Evolutionary conservation across 2,329 filamentous ascomycete species (phyloP).

Genomic region (Nigrospora oryzae): DNA sequence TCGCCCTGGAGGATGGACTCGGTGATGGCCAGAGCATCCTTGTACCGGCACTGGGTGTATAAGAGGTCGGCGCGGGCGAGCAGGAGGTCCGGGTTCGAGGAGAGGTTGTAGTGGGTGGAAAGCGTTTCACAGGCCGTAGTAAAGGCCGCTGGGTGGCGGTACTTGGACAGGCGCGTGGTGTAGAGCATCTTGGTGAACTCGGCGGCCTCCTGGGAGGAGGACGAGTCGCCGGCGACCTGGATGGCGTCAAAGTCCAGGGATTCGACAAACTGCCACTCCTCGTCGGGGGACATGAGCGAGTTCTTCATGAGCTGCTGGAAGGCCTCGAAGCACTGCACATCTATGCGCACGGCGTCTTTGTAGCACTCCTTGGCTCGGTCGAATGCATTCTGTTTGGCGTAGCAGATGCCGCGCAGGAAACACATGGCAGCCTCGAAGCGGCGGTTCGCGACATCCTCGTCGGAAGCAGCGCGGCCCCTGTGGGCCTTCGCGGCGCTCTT

Average conservation of each 20-base stretch:
- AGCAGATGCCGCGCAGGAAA: slow-evolving; percentile 87
- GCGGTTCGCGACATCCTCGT: slow-evolving; percentile 66
- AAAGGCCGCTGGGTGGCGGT: slow-evolving; percentile 78
- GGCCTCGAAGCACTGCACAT: slow-evolving; percentile 96
- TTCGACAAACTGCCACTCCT: slow-evolving; percentile 84
- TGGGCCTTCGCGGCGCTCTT: slow-evolving; percentile 12
- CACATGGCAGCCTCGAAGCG: slow-evolving; percentile 97
- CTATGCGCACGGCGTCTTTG: slow-evolving; percentile 92
- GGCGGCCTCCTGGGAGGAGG: slow-evolving; percentile 73
- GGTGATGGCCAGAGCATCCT: slow-evolving; percentile 77
- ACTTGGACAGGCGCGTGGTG: slow-evolving; percentile 90
- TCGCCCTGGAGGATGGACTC: slow-evolving; percentile 74
- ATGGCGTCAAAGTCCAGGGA: slow-evolving; percentile 87
- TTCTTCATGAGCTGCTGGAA: slow-evolving; percentile 98
- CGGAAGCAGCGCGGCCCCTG: slow-evolving; percentile 23
- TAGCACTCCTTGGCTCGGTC: slow-evolving; percentile 97
- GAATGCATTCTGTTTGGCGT: slow-evolving; percentile 94
- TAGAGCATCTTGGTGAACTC: slow-evolving; percentile 96
- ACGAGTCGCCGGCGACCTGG: slow-evolving; percentile 53
- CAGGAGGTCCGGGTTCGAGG: slow-evolving; percentile 79
- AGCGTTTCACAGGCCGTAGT: slow-evolving; percentile 81
- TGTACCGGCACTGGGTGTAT: slow-evolving; percentile 91
- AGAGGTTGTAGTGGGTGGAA: slow-evolving; percentile 86
- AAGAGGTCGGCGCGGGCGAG: slow-evolving; percentile 84
- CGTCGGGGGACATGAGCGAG: slow-evolving; percentile 77